Evolutionary conservation across 139 green algal species (phyloP), one percentile per base, ranked within the genome.

Genomic region (Protoeuglena noctilucae): DNA sequence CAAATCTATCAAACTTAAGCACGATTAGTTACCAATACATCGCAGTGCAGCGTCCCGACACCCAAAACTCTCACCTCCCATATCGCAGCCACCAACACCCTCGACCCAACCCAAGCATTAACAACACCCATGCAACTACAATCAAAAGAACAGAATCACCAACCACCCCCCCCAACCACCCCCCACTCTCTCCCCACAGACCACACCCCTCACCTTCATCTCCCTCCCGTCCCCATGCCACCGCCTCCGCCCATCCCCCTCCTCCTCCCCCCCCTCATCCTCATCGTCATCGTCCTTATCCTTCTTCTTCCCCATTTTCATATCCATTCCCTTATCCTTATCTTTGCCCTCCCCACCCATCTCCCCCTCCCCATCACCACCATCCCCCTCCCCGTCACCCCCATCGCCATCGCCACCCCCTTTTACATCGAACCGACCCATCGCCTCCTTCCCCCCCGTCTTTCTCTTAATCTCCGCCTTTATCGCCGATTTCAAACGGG

Each of bases 231-330:
- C 12, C 5, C n/a, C 30, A 4, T 19, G 28, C 16, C 27, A 34
- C 16, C 48, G 26, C 40, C 7, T n/a, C 21, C 40, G 23, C 30
- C 21, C 25, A 4, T 46, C 21, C 14, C 47, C 22, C 19, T 56
- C 59, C 6, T 70, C 54, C 1, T 65, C 63, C 21, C 59, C 64
- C 7, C 65, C 53, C 29, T 61, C 30, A 14, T 60, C 48, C 30
- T 64, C 51, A n/a, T 67, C 52, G n/a, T 57, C 34, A 16, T 26
- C 19, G 17, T 58, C 52, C 28, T 48, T 28, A n/a, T 53, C 50
- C 12, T 23, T 31, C 31, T 47, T 4, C 14, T 57, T 28, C 23
- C 18, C 34, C 34, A 43, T 43, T 43, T 43, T 7, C 12, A 43
- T 43, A 43, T 12, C 34, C 12, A 7, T 12, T 43, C 34, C 12